Base-by-base conservation (phyloP, 2,329 filamentous ascomycete species). In the Colletotrichum sp. region DNA sequence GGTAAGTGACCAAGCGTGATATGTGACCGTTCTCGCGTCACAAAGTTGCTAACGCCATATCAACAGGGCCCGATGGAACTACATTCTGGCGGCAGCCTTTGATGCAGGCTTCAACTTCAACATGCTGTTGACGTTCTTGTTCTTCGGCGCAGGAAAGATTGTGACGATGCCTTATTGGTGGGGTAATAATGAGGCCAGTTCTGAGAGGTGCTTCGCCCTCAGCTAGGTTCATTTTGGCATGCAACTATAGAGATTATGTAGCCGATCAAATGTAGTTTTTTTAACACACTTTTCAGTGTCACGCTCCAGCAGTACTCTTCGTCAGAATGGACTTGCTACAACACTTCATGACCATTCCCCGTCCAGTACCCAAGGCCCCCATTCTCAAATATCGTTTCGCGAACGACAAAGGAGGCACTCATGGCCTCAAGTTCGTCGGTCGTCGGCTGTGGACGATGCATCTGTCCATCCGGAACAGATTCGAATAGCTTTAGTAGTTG, bases 31-130 rank as follows among this genome's bases (percentile, higher is more conserved):
- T 58, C 18, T 34, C 16, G 28, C 6, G 18, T 21, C n/a, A 18
- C 26, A 61, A 13, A 15, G 18, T 18, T 60, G 32, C 55, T 69
- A 43, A 69, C 18, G 4, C 5, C n/a, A 52, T 13, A n/a, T 8
- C 3, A 32, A 61, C 12, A 68, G 67, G 73, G 88, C 89, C 64
- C 83, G 88, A 18, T 93, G 92, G 81, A 92, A 92, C 77, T 93
- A 92, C 78, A 87, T 93, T 38, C 81, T 92, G 18, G 91, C 90
- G 0, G 91, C 91, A 2, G 91, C 91, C 1, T 90, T 92, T 78
- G 91, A 93, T 80, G 90, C 91, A 0, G 91, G 90, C 0, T 93
- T 91, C 80, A 93, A 93, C 80, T 83, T 92, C 24, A 91, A 92
- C 77, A 87, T 92, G 87, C 78, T 93, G 75, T 83, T 92, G 21